Conservation (phyloP, 192 early-diverging fungal species). For the Umbelopsis ramanniana region DNA sequence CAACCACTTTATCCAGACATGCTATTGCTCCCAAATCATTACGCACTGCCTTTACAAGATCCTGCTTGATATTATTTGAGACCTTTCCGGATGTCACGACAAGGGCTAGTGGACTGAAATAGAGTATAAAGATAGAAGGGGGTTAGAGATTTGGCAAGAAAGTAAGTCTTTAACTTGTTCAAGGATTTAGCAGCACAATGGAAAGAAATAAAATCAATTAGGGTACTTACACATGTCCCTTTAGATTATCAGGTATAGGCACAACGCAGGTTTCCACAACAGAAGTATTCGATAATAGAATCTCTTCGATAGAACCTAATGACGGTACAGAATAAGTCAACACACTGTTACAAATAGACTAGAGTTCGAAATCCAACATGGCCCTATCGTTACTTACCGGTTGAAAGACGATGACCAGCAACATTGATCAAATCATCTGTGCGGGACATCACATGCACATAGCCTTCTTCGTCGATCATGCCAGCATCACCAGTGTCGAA, state of each 20-base stretch:
- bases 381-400: constrained; percentile 29
- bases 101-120: constrained; percentile 3
- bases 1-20: constrained; percentile 70
- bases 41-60: constrained; percentile 67
- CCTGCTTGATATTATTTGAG: constrained; percentile 37
- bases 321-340: neutral
- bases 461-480: constrained; percentile 73
- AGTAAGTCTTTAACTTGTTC: too few relatives aligned
- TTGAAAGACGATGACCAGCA: constrained; percentile 79
- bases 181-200: too few relatives aligned
- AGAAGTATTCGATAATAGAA: constrained; percentile 64
- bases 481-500: constrained; percentile 86
- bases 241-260: constrained; percentile 64
- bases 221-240: constrained; percentile 67
- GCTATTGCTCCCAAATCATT: constrained; percentile 81
- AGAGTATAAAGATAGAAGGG: neutral
- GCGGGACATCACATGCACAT: constrained; percentile 70
- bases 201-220: neutral
- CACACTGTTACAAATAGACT: too few relatives aligned
- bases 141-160: neutral
- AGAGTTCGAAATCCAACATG: too few relatives aligned
- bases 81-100: neutral
- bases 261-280: constrained; percentile 77
- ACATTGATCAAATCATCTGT: constrained; percentile 87
- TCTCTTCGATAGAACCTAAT: constrained; percentile 73